Evolutionary conservation across 352 stramenopile species (phyloP), one percentile per base, ranked within the genome.

Genomic region (Phytophthora ramorum): DNA sequence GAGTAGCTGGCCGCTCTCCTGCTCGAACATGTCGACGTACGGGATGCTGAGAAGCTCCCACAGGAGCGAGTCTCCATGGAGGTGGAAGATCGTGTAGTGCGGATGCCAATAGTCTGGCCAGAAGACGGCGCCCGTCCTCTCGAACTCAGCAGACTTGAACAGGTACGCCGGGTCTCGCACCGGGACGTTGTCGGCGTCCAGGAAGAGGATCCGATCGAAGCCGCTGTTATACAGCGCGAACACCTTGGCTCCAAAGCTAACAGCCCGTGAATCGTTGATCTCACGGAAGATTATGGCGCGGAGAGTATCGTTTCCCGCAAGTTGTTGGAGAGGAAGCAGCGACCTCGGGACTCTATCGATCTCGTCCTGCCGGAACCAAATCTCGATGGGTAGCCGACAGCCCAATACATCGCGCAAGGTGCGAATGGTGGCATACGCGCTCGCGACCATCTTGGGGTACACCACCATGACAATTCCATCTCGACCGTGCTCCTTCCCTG

Each of bases 51-150:
- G 69, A 46, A 88, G 56, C 48, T 82, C 59, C 81, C 81, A 90
- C 16, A 90, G 49, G n/a, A 88, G 47, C 45, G 74, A 83, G 32
- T 75, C 51, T 17, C 57, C 65, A 52, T 83, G 69, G 17, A 89
- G 74, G 48, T 87, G 80, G 48, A 89, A 89, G 50, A 87, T 87
- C 2, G 80, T 85, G 61, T 87, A 72, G 24, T 45, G 58, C 10
- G 78, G 76, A 35, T 79, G 65, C 81, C 81, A 90, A 58, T 89
- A 88, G 43, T 90, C 81, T 0, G 81, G 81, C 79, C 79, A 90
- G 49, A 90, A 90, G 10, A 90, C 28, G 14, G 79, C 79, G 20
- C 79, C 81, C 0, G 57, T 74, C 35, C 63, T 64, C 10, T 60
- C 43, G 24, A 82, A 89, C 52, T 81, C 74, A 5, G 47, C 57